Evolutionary conservation across 1,139 yeast species (phyloP).

Genomic region (Protomyces inundatus): DNA sequence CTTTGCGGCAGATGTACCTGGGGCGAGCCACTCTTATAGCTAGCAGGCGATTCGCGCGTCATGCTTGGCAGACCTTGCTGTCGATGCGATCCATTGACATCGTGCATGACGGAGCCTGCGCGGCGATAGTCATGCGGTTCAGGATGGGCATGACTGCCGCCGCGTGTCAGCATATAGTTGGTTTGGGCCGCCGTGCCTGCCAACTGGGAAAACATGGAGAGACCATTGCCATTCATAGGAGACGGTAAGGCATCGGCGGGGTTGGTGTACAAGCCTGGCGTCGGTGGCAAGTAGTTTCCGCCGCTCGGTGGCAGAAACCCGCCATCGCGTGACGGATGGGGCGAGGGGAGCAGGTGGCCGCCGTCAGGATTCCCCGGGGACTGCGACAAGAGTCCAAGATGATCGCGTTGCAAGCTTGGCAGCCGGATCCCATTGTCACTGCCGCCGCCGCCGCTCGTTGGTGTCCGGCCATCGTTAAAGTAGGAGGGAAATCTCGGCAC

Average conservation of each 20-base stretch:
- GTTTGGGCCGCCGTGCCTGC: not conserved
- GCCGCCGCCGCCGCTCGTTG: not conserved
- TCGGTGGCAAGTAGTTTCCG: not conserved
- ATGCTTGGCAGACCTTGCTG: not conserved
- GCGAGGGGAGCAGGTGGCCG: not conserved
- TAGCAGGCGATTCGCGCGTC: not conserved
- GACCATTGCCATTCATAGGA: not conserved
- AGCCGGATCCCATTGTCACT: not conserved
- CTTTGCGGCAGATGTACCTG: not conserved
- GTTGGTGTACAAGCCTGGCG: not conserved
- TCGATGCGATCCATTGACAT: slow-evolving; percentile 7
- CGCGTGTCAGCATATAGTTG: not conserved
- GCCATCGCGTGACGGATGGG: not conserved
- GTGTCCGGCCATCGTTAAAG: not conserved
- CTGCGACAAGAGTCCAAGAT: slow-evolving; percentile 8
- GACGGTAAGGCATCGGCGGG: not conserved
- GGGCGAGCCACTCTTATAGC: not conserved
- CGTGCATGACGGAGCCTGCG: not conserved
- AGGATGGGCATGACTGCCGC: not conserved
- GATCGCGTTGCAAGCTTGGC: not conserved
- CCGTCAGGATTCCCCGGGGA: not conserved
- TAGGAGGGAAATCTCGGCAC: not conserved
- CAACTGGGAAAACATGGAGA: not conserved
- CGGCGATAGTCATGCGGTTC: not conserved
- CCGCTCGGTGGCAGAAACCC: not conserved